phyloP scores from a whole-genome alignment of 2,329 filamentous ascomycete species.

The Paradendryphiella salina region DNA sequence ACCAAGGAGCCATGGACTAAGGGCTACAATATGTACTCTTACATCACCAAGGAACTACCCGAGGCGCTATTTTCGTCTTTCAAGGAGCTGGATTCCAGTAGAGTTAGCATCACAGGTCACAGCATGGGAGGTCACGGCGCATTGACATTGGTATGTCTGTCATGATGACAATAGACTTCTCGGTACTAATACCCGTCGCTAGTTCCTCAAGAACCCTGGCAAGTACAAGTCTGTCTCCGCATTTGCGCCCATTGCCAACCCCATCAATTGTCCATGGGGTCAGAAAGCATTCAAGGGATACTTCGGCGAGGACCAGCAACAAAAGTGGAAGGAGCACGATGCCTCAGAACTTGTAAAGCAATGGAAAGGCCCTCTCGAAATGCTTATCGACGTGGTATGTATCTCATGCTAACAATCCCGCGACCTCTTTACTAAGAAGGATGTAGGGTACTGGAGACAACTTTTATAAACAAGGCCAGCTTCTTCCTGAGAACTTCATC shows the following conservation, averaged over 20 bases:
- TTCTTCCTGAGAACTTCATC: constrained; percentile 91
- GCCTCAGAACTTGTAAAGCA: constrained; percentile 83
- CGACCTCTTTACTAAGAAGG: neutral
- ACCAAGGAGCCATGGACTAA: constrained; percentile 71
- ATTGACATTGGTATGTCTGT: constrained; percentile 66
- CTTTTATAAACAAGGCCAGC: constrained; percentile 92
- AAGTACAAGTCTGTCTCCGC: constrained; percentile 87
- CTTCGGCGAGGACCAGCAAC: constrained; percentile 72
- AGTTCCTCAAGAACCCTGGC: constrained; percentile 88
- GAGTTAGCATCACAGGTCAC: constrained; percentile 87
- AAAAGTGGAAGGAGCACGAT: constrained; percentile 86
- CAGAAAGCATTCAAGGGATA: constrained; percentile 94
- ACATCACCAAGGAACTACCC: constrained; percentile 88
- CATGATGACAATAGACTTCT: neutral
- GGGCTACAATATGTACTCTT: constrained; percentile 93
- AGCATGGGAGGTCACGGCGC: constrained; percentile 98
- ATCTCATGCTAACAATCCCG: neutral
- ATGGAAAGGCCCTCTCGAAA: constrained; percentile 73
- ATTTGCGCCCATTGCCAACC: constrained; percentile 89
- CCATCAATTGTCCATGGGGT: constrained; percentile 84
- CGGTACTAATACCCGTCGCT: constrained; percentile 8
- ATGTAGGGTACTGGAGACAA: constrained; percentile 83
- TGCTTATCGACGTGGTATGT: constrained; percentile 83
- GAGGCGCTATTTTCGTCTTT: constrained; percentile 72
- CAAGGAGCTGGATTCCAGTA: constrained; percentile 66